These are phyloP conservation scores for Beauveria scarabaeidicola DNA, from an alignment of 2,329 filamentous ascomycete species.

Conservation along the genomic window DNA sequence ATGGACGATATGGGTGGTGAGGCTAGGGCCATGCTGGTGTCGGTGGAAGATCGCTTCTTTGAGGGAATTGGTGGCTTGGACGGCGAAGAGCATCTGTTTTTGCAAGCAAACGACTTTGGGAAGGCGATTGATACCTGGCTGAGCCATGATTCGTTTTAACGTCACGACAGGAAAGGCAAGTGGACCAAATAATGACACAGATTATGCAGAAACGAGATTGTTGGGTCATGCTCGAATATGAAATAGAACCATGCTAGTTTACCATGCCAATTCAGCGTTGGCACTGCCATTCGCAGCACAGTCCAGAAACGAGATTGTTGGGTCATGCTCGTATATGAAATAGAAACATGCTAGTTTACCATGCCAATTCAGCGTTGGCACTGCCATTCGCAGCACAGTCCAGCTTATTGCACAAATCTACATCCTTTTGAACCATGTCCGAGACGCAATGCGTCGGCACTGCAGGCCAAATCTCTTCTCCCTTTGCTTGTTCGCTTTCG, in stretches of 20 bases:
- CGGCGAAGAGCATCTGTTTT: conserved; percentile 21
- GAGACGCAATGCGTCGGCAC: conserved; percentile 16
- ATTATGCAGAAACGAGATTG: background rate
- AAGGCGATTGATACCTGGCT: conserved; percentile 28
- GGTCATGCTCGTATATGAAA: too few relatives aligned
- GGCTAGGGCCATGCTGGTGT: conserved; percentile 1
- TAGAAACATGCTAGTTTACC: too few relatives aligned
- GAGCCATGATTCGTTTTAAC: conserved; percentile 14
- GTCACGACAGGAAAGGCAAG: background rate
- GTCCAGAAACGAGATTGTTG: conserved; percentile 13
- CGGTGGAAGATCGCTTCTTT: conserved; percentile 16
- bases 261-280: conserved; percentile 14
- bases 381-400: conserved; percentile 14
- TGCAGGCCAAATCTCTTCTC: conserved; percentile 23
- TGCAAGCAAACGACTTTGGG: conserved; percentile 28
- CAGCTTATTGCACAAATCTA: conserved; percentile 19
- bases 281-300: conserved; percentile 9
- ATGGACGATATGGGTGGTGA: background rate
- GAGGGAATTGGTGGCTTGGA: conserved; percentile 16
- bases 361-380: conserved; percentile 13
- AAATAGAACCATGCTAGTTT: too few relatives aligned
- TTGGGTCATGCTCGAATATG: too few relatives aligned
- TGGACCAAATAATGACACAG: background rate
- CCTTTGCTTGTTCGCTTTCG: conserved; percentile 17
- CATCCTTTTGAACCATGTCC: conserved; percentile 18